phyloP scores from a whole-genome alignment of 345 rosid species.

The Xanthoceras sorbifolium region DNA sequence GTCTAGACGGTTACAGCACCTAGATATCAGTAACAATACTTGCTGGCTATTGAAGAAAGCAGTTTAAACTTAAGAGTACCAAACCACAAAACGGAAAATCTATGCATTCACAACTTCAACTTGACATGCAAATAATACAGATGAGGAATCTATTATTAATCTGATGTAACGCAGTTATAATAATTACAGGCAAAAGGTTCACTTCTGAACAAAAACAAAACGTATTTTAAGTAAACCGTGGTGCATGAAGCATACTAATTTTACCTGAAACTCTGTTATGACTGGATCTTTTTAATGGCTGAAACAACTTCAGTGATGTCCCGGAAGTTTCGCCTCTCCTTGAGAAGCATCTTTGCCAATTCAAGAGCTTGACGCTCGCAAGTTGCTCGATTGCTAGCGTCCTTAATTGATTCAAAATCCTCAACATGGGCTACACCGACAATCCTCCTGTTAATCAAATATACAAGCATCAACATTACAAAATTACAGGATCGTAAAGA shows the following conservation, averaged over 20 bases:
- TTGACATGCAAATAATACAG: neutral
- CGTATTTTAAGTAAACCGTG: neutral
- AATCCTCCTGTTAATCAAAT: slow-evolving; percentile 62
- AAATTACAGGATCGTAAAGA: neutral
- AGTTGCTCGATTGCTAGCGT: slow-evolving; percentile 55
- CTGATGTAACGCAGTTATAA: neutral
- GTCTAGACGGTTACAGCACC: neutral
- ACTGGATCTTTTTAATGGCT: slow-evolving; percentile 41
- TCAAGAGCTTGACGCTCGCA: slow-evolving; percentile 79
- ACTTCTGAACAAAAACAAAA: neutral
- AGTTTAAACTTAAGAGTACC: neutral
- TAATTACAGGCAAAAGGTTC: neutral
- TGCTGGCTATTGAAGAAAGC: neutral
- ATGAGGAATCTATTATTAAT: neutral
- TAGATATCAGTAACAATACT: neutral
- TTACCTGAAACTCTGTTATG: slow-evolving; percentile 11
- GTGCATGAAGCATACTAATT: neutral
- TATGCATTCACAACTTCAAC: neutral
- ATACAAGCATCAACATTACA: neutral
- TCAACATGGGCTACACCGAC: slow-evolving; percentile 98
- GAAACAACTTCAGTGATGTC: slow-evolving; percentile 66
- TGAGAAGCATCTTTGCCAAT: slow-evolving; percentile 66
- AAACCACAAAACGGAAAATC: no score
- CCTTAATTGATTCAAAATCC: slow-evolving; percentile 85
- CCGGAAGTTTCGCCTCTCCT: slow-evolving; percentile 73